A percentile compares a stretch with the other conserved stretches of the same genome.
These are phyloP conservation scores for Fragaria iinumae DNA, from an alignment of 306 rosid genomes.

Conservation along the genomic window DNA sequence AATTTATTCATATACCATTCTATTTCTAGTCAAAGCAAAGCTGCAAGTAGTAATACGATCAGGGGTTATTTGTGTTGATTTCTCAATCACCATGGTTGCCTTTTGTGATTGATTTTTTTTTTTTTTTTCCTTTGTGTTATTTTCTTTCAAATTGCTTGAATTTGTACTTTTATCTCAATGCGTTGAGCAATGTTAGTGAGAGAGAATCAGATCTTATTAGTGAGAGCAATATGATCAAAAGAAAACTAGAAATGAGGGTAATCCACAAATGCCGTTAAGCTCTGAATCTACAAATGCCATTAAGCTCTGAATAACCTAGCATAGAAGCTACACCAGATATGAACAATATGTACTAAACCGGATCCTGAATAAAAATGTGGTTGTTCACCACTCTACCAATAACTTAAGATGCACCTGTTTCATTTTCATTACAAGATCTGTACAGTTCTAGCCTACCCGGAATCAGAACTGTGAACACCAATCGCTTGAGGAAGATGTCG, in stretches of 20 bases:
- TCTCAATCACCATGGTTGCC: not conserved
- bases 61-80: not conserved
- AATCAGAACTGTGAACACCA: not conserved
- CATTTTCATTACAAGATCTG: constrained; percentile 4
- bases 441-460: not conserved
- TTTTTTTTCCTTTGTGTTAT: not conserved
- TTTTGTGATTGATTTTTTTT: not conserved
- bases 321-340: constrained; percentile 26
- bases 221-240: not conserved
- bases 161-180: not conserved
- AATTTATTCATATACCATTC: constrained; percentile 5
- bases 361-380: constrained; percentile 1
- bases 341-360: constrained; percentile 43
- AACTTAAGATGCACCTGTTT: not conserved
- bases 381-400: not conserved
- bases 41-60: not conserved
- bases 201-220: not conserved
- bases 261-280: not conserved
- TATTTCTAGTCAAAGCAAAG: not conserved
- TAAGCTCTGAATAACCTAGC: constrained; percentile 7
- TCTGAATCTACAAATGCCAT: not conserved
- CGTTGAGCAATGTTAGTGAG: not conserved
- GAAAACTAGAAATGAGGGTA: not conserved
- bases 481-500: constrained; percentile 3
- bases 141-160: not conserved